Evolutionary conservation across 1,284 basidiomycete species (phyloP), one percentile per base, ranked within the genome.

Genomic region (Pseudozyma sp.): DNA sequence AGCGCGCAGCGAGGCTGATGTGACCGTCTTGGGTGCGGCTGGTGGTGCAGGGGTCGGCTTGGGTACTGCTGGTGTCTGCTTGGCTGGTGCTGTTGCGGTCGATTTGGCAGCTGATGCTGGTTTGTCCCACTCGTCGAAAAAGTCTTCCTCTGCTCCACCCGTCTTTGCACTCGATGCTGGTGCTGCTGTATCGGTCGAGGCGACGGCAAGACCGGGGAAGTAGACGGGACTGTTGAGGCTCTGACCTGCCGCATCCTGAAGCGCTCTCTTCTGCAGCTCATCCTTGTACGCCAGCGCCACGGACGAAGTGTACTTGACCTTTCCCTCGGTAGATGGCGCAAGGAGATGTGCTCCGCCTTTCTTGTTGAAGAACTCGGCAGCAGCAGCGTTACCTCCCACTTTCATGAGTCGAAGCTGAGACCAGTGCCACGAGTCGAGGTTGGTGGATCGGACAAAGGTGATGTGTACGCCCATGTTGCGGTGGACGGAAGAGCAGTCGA

Each of bases 391-490:
- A 7, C 96, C 96, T 45, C 94, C 95, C 43, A 95, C 90, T 87
- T 99, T 98, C 93, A 99, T 96, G 6, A 90, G 92, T 30, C 96
- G 91, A 34, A 99, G 88, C 86, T 99, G 96, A 61, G 87, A 87
- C 77, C 94, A 88, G 75, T 94, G 91, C 96, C 96, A 99, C 62
- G 90, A 91, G 86, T 99, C 96, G 58, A 99, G 90, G 86, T 96
- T 98, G 70, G 94, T 98, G 13, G 96, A 98, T 75, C 94, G 88
- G 47, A 99, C 96, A 84, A 99, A 99, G 74, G 90, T 93, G 85
- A 99, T 95, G 85, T 99, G 96, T 17, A 99, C 97, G 78, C 96
- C 96, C 89, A 98, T 91, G 85, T 97, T 98, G 62, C 96, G 89
- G 86, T 99, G 96, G 14, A 93, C 88, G 72, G 92, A 93, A 6